Conservation (phyloP, 495 filamentous ascomycete species). For the Aspergillus mulundensis region DNA sequence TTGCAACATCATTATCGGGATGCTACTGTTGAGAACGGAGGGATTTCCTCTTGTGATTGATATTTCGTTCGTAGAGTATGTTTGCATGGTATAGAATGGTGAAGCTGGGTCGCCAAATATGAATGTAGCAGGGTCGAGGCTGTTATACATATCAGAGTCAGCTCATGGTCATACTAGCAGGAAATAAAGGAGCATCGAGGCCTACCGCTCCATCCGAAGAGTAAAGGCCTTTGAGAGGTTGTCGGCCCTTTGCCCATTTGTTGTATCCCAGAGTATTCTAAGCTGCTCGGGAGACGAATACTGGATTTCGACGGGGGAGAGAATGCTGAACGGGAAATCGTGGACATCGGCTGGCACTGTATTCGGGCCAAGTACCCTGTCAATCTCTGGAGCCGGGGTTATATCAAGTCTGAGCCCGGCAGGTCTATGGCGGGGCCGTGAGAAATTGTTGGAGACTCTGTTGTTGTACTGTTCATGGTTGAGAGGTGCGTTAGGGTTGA, state of each 20-base stretch:
- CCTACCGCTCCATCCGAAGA: conserved; percentile 44
- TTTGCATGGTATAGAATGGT: conserved; percentile 47
- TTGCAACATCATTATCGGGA: conserved; percentile 54
- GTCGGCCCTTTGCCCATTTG: conserved; percentile 49
- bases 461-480: conserved; percentile 67
- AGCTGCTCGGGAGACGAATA: conserved; percentile 47
- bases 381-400: conserved; percentile 33
- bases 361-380: conserved; percentile 38
- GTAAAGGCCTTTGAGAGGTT: conserved; percentile 38
- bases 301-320: conserved; percentile 29
- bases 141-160: conserved; percentile 17
- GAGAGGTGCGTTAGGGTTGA: conserved; percentile 66
- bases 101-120: conserved; percentile 33
- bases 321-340: conserved; percentile 39
- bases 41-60: conserved; percentile 39
- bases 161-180: background rate
- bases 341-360: conserved; percentile 46
- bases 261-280: conserved; percentile 47
- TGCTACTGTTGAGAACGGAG: conserved; percentile 28
- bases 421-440: conserved; percentile 35
- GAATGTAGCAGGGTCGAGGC: conserved; percentile 35
- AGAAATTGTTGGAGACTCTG: conserved; percentile 45
- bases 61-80: conserved; percentile 38
- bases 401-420: conserved; percentile 22
- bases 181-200: background rate